Conservation (phyloP, 163 green algal species). For the Volvox carteri region DNA sequence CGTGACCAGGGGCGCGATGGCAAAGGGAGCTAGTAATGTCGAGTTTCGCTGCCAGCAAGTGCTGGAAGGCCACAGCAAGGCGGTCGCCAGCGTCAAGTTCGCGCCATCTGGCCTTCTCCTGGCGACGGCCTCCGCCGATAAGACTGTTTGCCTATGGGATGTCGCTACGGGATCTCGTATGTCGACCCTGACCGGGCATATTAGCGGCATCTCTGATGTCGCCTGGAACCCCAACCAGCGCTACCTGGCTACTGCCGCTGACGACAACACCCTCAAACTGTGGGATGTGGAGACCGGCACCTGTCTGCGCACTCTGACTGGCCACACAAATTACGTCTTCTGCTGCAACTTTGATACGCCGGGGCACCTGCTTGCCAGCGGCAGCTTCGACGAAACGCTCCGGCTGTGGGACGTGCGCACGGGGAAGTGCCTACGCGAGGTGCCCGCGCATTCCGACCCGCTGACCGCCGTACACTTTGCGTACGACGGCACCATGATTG, state of each 20-base stretch:
- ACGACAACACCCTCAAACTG: slow-evolving; percentile 91
- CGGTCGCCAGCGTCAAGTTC: slow-evolving; percentile 80
- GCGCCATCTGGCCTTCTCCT: slow-evolving; percentile 65
- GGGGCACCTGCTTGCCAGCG: slow-evolving; percentile 89
- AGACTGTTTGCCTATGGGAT: slow-evolving; percentile 80
- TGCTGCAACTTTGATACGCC: slow-evolving; percentile 89
- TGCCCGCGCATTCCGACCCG: slow-evolving; percentile 93
- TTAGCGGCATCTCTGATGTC: slow-evolving; percentile 83
- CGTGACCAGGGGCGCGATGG: not conserved
- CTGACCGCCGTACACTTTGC: slow-evolving; percentile 83
- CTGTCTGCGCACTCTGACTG: slow-evolving; percentile 78
- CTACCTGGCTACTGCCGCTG: slow-evolving; percentile 86
- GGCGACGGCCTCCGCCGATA: slow-evolving; percentile 75
- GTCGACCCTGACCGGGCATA: slow-evolving; percentile 70
- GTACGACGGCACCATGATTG: slow-evolving; percentile 82
- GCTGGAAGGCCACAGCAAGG: slow-evolving; percentile 72
- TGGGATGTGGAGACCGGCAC: slow-evolving; percentile 86
- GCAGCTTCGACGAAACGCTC: slow-evolving; percentile 95
- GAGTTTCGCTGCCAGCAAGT: slow-evolving; percentile 47
- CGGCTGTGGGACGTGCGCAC: slow-evolving; percentile 90
- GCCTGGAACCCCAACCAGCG: slow-evolving; percentile 78
- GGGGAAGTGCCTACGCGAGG: slow-evolving; percentile 79
- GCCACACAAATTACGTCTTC: slow-evolving; percentile 95
- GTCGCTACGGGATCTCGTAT: slow-evolving; percentile 59
- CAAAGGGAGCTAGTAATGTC: slow-evolving; percentile 1